Evolutionary conservation across 805 yeast species (phyloP), one percentile per base, ranked within the genome.

Genomic region (Nakazawaea ishiwadae): DNA sequence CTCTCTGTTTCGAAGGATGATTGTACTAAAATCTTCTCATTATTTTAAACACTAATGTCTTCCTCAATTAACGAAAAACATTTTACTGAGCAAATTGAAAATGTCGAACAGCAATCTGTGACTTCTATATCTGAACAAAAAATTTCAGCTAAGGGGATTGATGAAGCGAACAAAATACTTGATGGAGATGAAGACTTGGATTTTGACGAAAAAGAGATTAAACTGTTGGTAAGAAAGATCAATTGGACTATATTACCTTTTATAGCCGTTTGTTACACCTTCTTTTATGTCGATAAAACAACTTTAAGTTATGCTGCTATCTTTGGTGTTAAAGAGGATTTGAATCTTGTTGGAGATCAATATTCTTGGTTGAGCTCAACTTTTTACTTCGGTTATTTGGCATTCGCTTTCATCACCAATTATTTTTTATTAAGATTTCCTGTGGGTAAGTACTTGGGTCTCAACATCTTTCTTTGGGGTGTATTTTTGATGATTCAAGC

Each of bases 381-480:
- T 18, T 37, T 38, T 19, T 42, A 37, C 24, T 32, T 39, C 15
- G 46, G 42, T 9, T 37, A 17, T 20, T 17, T 42, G 14, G 35
- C 16, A 12, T 36, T 21, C 11, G 14, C 35, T n/a, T 42, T 36
- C 16, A 37, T 33, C 12, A 36, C 45, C 17, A 42, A 42, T 24
- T 36, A 21, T 12, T 15, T 51, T 11, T 35, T 47, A 15, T 44
- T 37, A 29, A 48, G 37, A 31, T 52, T 42, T 31, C 49, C 50
- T 7, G 35, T 52, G 3, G 56, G 51, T 12, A 50, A 45, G 32
- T 44, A 46, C 7, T 39, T 56, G 8, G 48, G 51, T 6, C 23
- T 46, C 21, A 51, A 53, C n/a, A 69, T 68, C 69, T 57, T 64
- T 5, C 35, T 55, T 12, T 70, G 76, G 76, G 74, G 74, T 21